A percentile compares a stretch with the other conserved stretches of the same genome.
These are phyloP conservation scores for Pisolithus thermaeus DNA, from an alignment of 1,284 basidiomycete species.

Conservation along the genomic window DNA sequence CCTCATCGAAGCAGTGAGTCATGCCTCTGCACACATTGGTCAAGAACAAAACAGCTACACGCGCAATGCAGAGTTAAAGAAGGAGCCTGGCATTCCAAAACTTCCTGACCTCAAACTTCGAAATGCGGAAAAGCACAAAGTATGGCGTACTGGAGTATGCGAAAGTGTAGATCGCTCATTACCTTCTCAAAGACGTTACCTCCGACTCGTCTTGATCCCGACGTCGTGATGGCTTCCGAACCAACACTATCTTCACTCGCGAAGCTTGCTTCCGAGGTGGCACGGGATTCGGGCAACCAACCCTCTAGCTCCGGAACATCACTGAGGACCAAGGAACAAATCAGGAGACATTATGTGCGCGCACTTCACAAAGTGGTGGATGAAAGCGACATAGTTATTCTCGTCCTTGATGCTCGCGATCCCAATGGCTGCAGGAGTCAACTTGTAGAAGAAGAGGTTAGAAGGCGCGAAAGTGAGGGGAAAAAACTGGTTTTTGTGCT, in stretches of 20 bases:
- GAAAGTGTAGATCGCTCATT: background rate
- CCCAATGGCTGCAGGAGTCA: slow-evolving; percentile 85
- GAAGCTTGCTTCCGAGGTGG: slow-evolving; percentile 35
- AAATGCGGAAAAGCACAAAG: slow-evolving; percentile 49
- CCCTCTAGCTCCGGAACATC: slow-evolving; percentile 22
- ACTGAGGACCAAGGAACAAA: slow-evolving; percentile 60
- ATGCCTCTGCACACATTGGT: background rate
- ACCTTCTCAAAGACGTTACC: background rate
- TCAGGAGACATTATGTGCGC: slow-evolving; percentile 65
- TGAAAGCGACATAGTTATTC: slow-evolving; percentile 85
- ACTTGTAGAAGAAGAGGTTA: slow-evolving; percentile 87
- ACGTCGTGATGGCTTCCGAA: slow-evolving; percentile 68
- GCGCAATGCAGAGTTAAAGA: slow-evolving; percentile 58
- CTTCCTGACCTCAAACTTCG: slow-evolving; percentile 63
- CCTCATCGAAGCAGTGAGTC: slow-evolving; percentile 51
- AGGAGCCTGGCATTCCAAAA: slow-evolving; percentile 77
- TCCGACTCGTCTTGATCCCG: slow-evolving; percentile 36
- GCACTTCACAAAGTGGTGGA: slow-evolving; percentile 90
- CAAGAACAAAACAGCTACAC: background rate
- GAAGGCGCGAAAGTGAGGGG: slow-evolving; percentile 76
- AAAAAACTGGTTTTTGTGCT: slow-evolving; percentile 87
- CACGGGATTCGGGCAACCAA: slow-evolving; percentile 26
- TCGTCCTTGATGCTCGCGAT: slow-evolving; percentile 87
- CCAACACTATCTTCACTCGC: slow-evolving; percentile 60
- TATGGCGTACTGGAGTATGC: slow-evolving; percentile 23